A percentile compares a stretch with the other conserved stretches of the same genome.
phyloP scores from a whole-genome alignment of 306 rosid species.

The Prunus persica region Prunus_persica_NCBIv2 NC_034011.1:23030501-23031000 shows the following conservation, averaged over 20 bases:
- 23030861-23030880: constrained; percentile 70
- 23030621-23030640: neutral
- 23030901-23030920: constrained; percentile 3
- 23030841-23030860: constrained; percentile 98
- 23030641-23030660: neutral
- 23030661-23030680: neutral
- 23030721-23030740: constrained; percentile 3
- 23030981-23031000: neutral
- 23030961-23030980: neutral
- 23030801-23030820: constrained; percentile 95
- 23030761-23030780: constrained; percentile 99
- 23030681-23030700: neutral
- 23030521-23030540: neutral
- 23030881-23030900: constrained; percentile 2
- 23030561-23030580: neutral
- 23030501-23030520: neutral
- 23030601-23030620: neutral
- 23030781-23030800: constrained; percentile 84
- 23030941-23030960: neutral
- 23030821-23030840: constrained; percentile 96
- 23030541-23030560: neutral
- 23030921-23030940: neutral
- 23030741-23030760: constrained; percentile 87
- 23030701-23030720: neutral
- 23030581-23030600: neutral